Conservation (phyloP, 2,329 filamentous ascomycete genomes). For the Paecilomyces fulvus region DNA sequence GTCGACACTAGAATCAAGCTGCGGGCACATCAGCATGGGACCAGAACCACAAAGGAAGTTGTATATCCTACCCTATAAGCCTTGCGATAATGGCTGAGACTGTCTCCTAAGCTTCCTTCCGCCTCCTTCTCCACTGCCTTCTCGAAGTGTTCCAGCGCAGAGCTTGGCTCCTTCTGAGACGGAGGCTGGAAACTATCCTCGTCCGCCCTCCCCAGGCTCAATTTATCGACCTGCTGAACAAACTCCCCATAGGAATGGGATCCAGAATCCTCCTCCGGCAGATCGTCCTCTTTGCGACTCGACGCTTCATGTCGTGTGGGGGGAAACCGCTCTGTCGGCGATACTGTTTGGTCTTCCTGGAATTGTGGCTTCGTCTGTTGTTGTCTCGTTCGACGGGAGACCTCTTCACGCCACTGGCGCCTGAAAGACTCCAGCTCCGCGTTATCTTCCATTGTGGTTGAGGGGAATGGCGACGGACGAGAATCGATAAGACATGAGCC, state of each 20-base stretch:
- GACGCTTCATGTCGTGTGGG: slow-evolving; percentile 32
- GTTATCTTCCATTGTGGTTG: slow-evolving; percentile 37
- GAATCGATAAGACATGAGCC: neutral
- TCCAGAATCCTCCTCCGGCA: slow-evolving; percentile 13
- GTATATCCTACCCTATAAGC: slow-evolving; percentile 63
- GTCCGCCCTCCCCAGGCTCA: slow-evolving; percentile 24
- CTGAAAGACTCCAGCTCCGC: slow-evolving; percentile 81
- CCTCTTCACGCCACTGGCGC: slow-evolving; percentile 76
- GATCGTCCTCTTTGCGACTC: slow-evolving; percentile 29
- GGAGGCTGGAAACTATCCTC: slow-evolving; percentile 31
- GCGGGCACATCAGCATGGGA: slow-evolving; percentile 7
- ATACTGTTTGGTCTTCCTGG: slow-evolving; percentile 7
- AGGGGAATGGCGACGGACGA: slow-evolving; percentile 2
- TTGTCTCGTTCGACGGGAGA: slow-evolving; percentile 43
- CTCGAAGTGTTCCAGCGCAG: slow-evolving; percentile 89
- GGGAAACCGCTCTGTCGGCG: slow-evolving; percentile 20
- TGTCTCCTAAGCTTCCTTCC: slow-evolving; percentile 79
- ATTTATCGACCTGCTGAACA: slow-evolving; percentile 26
- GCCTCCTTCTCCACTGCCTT: slow-evolving; percentile 81
- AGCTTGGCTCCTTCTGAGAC: slow-evolving; percentile 47
- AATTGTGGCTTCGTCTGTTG: slow-evolving; percentile 7
- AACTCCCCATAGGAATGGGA: slow-evolving; percentile 20
- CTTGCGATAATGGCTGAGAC: slow-evolving; percentile 76
- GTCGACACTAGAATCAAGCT: slow-evolving; percentile 81
- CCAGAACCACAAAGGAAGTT: slow-evolving; percentile 7